Conservation (phyloP, 805 yeast genomes). For the Torulaspora gathmanii region DNA sequence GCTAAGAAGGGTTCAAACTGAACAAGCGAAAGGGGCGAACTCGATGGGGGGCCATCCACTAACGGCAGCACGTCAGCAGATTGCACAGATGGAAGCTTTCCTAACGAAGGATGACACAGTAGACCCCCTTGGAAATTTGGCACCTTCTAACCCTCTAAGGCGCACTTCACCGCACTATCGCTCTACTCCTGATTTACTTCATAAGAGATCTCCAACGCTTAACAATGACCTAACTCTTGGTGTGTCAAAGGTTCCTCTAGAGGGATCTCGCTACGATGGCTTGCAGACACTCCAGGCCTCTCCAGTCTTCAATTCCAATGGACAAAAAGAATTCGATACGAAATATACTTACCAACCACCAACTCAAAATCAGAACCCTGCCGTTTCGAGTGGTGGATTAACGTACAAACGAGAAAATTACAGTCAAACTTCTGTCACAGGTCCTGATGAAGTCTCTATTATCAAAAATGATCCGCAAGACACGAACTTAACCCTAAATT, state of each 20-base stretch:
- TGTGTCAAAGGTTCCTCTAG: neutral
- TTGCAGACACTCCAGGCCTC: neutral
- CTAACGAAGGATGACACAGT: neutral
- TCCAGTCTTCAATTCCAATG: neutral
- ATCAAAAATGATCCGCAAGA: neutral
- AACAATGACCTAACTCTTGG: constrained; percentile 5
- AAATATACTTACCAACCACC: no score
- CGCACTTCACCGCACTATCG: constrained; percentile 7
- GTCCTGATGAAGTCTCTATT: neutral
- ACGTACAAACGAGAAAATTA: neutral
- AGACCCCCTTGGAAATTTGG: neutral
- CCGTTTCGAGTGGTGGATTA: neutral
- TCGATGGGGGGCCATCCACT: neutral
- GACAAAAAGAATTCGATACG: neutral
- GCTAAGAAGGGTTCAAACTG: constrained; percentile 15
- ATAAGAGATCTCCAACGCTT: constrained; percentile 15
- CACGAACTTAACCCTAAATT: neutral
- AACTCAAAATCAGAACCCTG: neutral
- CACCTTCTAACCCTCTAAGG: constrained; percentile 3
- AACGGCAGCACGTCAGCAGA: neutral
- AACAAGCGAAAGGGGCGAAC: constrained; percentile 5
- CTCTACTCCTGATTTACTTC: constrained; percentile 16
- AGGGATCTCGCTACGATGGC: neutral
- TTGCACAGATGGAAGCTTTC: neutral
- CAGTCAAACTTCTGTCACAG: neutral